Base-by-base conservation (phyloP, 257 asterid species). In the Penstemon davidsonii region DNA sequence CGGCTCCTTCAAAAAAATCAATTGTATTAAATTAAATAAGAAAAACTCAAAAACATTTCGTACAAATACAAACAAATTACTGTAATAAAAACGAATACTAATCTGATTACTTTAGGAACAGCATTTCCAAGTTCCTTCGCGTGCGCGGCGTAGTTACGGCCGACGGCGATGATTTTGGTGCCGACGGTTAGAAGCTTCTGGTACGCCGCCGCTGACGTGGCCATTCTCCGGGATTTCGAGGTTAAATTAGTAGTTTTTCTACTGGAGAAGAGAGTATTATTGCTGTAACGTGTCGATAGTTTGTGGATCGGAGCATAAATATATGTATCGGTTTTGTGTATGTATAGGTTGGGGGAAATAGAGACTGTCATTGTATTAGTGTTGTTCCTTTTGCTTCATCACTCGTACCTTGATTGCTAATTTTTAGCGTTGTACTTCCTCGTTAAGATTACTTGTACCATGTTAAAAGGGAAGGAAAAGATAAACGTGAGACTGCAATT, bases 61-160 rank as follows among this genome's bases (percentile, higher is more conserved):
- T 25, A 25, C 33, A 25, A 25, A 1, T 25, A 25, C 33, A 25
- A 25, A 25, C 33, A 25, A 2, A 25, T 25, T 25, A 25, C 33
- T 25, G 33, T 25, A 25, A 25, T 25, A 41, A 45, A n/a, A 11
- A 49, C 25, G 5, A 59, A 57, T 38, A 40, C 3, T 5, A 52
- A 76, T 12, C 52, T 11, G 6, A 40, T 5, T 55, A 88, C 97
- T 76, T 86, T 93, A 42, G 98, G 97, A 41, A 90, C 87, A 66
- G 97, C 90, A 82, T 92, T 90, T 49, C 97, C 96, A 69, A 93
- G 94, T 67, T 93, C 98, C 41, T 86, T 93, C 38, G 97, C 97
- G 83, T 93, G 96, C 56, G 96, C 97, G 46, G 93, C 98, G 85
- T 93, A 93, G 81, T 93, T 93, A 41, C 98, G 96, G 61, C 98